A percentile compares a stretch with the other conserved stretches of the same genome.
phyloP scores from a whole-genome alignment of 306 rosid species.

The Quercus agrifolia region DNA sequence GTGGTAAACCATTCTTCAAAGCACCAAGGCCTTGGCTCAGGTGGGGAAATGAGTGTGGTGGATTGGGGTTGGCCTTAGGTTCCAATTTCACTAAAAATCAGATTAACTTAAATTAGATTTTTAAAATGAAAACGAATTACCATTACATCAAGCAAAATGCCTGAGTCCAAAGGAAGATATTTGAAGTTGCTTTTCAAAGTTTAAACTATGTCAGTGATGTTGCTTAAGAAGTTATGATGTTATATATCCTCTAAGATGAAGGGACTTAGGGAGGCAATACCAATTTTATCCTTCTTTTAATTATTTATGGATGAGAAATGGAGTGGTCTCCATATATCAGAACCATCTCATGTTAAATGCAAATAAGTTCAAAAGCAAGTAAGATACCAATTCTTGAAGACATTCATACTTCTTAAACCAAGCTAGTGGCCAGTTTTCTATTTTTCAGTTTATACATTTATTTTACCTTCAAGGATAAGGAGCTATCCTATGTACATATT shows the following conservation, averaged over 20 bases:
- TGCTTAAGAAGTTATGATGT: neutral
- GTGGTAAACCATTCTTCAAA: neutral
- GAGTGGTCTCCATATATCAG: too few relatives aligned
- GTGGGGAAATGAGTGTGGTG: too few relatives aligned
- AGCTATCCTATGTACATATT: neutral
- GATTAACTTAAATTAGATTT: neutral
- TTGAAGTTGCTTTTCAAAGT: neutral
- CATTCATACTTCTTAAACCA: neutral
- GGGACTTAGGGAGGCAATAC: too few relatives aligned
- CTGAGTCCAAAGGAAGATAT: neutral
- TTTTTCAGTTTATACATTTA: neutral
- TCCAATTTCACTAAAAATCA: neutral
- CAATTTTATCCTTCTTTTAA: too few relatives aligned
- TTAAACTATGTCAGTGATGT: neutral
- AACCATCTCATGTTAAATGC: too few relatives aligned
- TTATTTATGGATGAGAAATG: too few relatives aligned
- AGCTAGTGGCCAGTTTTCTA: neutral
- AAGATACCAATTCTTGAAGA: neutral
- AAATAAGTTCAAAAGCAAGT: neutral
- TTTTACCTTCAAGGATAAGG: neutral
- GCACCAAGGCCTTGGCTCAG: too few relatives aligned
- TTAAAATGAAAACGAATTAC: neutral
- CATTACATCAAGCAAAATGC: neutral
- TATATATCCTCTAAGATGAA: neutral
- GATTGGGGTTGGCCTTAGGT: neutral